Evolutionary conservation across 257 asterid genomes (phyloP).

Genomic region (Solanum peruvianum): DNA sequence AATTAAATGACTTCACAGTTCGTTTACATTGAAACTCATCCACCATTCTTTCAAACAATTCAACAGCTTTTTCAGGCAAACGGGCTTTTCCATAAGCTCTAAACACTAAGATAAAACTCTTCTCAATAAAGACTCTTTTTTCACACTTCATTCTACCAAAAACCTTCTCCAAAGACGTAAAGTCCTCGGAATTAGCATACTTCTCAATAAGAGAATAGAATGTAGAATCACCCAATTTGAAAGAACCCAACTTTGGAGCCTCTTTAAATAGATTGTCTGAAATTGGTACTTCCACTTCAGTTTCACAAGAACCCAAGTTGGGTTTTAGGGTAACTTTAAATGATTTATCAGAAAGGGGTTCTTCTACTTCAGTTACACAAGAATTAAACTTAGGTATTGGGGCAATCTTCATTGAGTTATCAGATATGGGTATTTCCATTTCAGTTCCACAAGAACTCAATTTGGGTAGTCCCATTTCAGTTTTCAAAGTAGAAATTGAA

Average conservation of each 20-base stretch:
- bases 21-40: slow-evolving; percentile 62
- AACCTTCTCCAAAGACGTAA: slow-evolving; percentile 54
- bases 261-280: slow-evolving; percentile 37
- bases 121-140: slow-evolving; percentile 55
- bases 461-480: not conserved
- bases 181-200: slow-evolving; percentile 54
- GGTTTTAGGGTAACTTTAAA: not conserved
- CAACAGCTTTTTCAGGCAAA: slow-evolving; percentile 48
- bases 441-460: not conserved
- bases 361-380: not conserved
- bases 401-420: not conserved
- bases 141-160: slow-evolving; percentile 62
- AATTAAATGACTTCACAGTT: slow-evolving; percentile 78
- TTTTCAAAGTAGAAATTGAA: not conserved
- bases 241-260: slow-evolving; percentile 48
- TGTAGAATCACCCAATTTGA: slow-evolving; percentile 73
- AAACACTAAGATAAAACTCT: slow-evolving; percentile 51
- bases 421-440: not conserved
- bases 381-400: not conserved
- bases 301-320: not conserved
- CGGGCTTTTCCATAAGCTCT: slow-evolving; percentile 70
- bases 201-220: slow-evolving; percentile 63
- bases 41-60: slow-evolving; percentile 57
- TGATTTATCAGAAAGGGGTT: not conserved
- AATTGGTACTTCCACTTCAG: slow-evolving; percentile 27